phyloP scores from a whole-genome alignment of 768 basidiomycete genomes.

The Tubosaeta brunneosetosa region DNA sequence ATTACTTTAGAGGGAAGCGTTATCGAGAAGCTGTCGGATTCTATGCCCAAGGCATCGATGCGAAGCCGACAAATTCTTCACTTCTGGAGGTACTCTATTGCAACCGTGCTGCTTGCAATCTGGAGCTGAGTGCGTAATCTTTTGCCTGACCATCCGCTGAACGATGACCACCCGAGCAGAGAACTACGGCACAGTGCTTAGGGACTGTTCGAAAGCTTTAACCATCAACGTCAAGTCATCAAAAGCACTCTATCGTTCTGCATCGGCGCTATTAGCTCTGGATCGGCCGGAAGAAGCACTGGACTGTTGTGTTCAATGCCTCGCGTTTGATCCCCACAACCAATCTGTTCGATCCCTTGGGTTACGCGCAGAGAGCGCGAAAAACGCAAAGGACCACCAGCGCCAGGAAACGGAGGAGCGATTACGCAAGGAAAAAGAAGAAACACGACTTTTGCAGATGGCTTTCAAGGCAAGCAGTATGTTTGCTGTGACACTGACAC shows the following conservation, averaged over 20 bases:
- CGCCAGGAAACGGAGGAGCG: conserved; percentile 48
- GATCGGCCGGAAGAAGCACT: conserved; percentile 75
- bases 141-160: neutral
- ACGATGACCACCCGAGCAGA: conserved; percentile 40
- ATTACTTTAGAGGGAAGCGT: conserved; percentile 84
- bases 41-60: conserved; percentile 87
- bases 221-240: conserved; percentile 56
- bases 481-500: neutral
- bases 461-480: conserved; percentile 59
- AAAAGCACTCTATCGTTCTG: conserved; percentile 88
- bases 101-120: conserved; percentile 92
- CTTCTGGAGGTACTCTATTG: conserved; percentile 67
- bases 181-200: conserved; percentile 83
- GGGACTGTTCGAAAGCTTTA: conserved; percentile 77
- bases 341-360: conserved; percentile 47
- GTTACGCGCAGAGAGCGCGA: conserved; percentile 42
- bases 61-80: conserved; percentile 60
- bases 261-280: conserved; percentile 67
- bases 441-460: conserved; percentile 45
- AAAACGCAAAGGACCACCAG: conserved; percentile 47
- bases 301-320: conserved; percentile 74
- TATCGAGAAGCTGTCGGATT: conserved; percentile 85
- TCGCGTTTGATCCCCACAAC: conserved; percentile 55
- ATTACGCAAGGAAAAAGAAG: conserved; percentile 46
- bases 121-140: conserved; percentile 66